Percentiles rank a stretch among this genome's conserved stretches.
Evolutionary conservation across 495 filamentous ascomycete genomes (phyloP).

Genomic region (Staphylotrichum tortipilum): DNA sequence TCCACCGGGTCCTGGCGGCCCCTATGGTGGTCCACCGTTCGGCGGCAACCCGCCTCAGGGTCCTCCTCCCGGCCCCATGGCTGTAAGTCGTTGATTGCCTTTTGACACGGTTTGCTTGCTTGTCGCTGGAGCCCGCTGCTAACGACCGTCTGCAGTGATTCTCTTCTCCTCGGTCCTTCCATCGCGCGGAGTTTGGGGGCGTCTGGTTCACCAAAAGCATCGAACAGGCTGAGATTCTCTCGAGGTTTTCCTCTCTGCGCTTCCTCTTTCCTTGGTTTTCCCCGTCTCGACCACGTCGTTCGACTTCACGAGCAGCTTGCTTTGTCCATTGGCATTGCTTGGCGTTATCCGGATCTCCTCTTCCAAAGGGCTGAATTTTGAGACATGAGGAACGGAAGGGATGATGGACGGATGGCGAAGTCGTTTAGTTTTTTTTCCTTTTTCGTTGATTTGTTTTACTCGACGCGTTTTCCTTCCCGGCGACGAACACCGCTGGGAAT

Average conservation of each 20-base stretch:
- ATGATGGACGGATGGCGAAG: constrained; percentile 7
- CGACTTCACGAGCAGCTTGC: constrained; percentile 2
- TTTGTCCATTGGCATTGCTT: constrained; percentile 14
- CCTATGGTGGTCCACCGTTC: constrained; percentile 21
- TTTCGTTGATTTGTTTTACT: not conserved
- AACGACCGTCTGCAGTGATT: constrained; percentile 5
- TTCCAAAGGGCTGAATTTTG: no score
- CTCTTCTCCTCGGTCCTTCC: constrained; percentile 5
- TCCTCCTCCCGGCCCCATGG: constrained; percentile 21
- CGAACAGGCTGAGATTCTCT: constrained; percentile 1
- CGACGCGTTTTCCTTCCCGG: not conserved
- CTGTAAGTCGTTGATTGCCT: constrained; percentile 11
- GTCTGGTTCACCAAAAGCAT: constrained; percentile 6
- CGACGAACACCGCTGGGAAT: no score
- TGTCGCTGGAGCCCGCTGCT: not conserved
- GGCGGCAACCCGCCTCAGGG: constrained; percentile 23
- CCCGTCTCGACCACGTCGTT: constrained; percentile 1
- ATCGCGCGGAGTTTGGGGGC: constrained; percentile 12
- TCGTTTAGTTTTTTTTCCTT: constrained; percentile 1
- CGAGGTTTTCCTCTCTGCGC: not conserved
- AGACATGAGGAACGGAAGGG: constrained; percentile 10
- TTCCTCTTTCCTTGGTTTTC: no score
- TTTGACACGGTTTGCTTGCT: not conserved
- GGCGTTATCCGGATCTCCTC: constrained; percentile 10
- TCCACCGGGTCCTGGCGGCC: constrained; percentile 11